These are phyloP conservation scores for Aspergillus arachidicola DNA, from an alignment of 2,329 filamentous ascomycete species.

Conservation along the genomic window DNA sequence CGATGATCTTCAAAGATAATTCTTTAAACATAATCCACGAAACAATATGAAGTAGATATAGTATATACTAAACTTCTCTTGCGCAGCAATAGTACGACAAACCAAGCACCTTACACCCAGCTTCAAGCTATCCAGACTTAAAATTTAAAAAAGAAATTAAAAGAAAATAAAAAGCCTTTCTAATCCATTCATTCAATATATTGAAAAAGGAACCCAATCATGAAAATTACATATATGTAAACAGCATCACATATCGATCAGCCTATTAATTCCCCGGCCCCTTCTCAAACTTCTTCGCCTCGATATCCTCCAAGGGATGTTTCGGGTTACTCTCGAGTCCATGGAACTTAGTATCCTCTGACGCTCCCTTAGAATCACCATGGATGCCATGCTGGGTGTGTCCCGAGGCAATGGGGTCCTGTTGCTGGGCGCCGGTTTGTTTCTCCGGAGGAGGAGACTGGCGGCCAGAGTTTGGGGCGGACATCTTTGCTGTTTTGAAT, in stretches of 20 bases:
- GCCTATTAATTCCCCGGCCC: conserved; percentile 10
- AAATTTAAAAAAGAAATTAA: neutral
- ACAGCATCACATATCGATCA: neutral
- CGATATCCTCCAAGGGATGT: conserved; percentile 42
- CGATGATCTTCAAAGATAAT: neutral
- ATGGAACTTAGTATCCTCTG: conserved; percentile 24
- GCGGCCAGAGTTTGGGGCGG: conserved; percentile 65
- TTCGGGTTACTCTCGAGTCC: conserved; percentile 45
- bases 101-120: neutral
- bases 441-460: conserved; percentile 76
- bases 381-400: conserved; percentile 48
- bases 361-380: conserved; percentile 33
- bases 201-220: neutral
- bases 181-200: neutral
- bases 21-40: too few relatives aligned
- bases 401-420: conserved; percentile 60
- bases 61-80: neutral
- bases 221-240: neutral
- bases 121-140: neutral
- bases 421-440: conserved; percentile 67
- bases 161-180: neutral
- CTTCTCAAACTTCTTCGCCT: conserved; percentile 37
- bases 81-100: neutral
- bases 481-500: conserved; percentile 48
- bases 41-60: neutral